Evolutionary conservation across 768 basidiomycete genomes (phyloP).

Genomic region (Boletus sp.): DNA sequence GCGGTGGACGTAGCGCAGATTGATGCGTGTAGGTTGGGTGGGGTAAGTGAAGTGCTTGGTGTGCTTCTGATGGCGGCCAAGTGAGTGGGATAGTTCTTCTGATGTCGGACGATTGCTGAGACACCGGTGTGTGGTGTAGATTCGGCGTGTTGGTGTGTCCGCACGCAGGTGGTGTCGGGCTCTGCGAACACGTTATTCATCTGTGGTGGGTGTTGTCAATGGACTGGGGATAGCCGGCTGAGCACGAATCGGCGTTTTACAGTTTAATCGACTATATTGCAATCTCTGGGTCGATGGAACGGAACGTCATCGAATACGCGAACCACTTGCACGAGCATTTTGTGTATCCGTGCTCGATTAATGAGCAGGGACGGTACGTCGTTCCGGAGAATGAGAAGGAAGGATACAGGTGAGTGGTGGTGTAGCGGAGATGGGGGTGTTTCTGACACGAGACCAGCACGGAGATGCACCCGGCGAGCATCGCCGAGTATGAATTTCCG

Average conservation of each 20-base stretch:
- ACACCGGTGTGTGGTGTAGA: constrained; percentile 34
- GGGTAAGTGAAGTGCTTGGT: constrained; percentile 86
- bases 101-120: not conserved
- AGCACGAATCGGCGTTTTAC: constrained; percentile 14
- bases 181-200: constrained; percentile 91
- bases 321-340: constrained; percentile 93
- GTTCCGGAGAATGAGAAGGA: constrained; percentile 70
- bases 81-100: constrained; percentile 35
- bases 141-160: constrained; percentile 87
- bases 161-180: constrained; percentile 89
- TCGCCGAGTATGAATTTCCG: constrained; percentile 80
- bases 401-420: constrained; percentile 52
- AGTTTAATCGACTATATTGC: constrained; percentile 90
- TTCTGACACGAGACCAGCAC: constrained; percentile 42
- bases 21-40: constrained; percentile 81
- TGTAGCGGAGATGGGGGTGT: constrained; percentile 1
- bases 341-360: constrained; percentile 79
- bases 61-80: constrained; percentile 90
- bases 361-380: constrained; percentile 78
- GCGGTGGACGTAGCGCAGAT: constrained; percentile 93
- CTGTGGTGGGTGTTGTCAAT: constrained; percentile 45
- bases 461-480: constrained; percentile 77
- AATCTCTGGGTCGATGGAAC: constrained; percentile 84
- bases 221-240: not conserved
- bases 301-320: constrained; percentile 84